Base-by-base conservation (phyloP, 768 basidiomycete genomes). In the Termitomyces eurrhizus region DNA sequence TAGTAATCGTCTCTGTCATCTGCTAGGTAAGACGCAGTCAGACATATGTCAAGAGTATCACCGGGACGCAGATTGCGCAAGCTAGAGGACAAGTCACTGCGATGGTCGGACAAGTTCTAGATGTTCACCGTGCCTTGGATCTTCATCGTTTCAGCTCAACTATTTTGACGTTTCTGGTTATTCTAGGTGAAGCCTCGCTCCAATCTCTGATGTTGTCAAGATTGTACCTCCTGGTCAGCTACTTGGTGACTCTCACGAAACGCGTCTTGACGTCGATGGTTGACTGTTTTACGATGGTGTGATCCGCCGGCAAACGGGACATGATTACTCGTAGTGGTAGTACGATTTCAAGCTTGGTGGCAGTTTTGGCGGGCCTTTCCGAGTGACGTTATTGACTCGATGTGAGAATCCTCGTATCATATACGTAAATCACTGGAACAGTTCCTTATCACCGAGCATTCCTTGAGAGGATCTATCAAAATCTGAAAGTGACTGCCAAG, bases 231-330 rank as follows among this genome's bases (percentile, higher is more conserved):
- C 52, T 7, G 41, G 53, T 50, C 42, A 3, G 52, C 51, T 44
- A 37, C 14, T n/a, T 49, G 33, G 16, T 39, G 32, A 16, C 42
- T 62, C 62, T 57, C 58, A 60, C 62, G 58, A 51, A 59, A 42
- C 48, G 42, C 36, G 53, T 51, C 53, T 41, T 48, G 45, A 14
- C 41, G 16, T 29, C 32, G 37, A 48, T 49, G 21, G 52, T 44
- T 44, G 7, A 44, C 42, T 44, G n/a, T 44, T 44, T 44, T 11
- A 21, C 21, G 21, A 21, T 21, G 21, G 21, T 41, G 41, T 41
- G 41, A 41, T 41, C 41, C 41, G 41, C 41, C 41, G 41, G 41
- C 16, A 18, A 16, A 8, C 21, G 21, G 21, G 21, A 21, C 21
- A 21, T 21, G 21, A 21, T 21, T 21, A 21, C 21, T 21, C 21